Conservation (phyloP, 805 yeast genomes). For the Ogataea allantospora region DNA sequence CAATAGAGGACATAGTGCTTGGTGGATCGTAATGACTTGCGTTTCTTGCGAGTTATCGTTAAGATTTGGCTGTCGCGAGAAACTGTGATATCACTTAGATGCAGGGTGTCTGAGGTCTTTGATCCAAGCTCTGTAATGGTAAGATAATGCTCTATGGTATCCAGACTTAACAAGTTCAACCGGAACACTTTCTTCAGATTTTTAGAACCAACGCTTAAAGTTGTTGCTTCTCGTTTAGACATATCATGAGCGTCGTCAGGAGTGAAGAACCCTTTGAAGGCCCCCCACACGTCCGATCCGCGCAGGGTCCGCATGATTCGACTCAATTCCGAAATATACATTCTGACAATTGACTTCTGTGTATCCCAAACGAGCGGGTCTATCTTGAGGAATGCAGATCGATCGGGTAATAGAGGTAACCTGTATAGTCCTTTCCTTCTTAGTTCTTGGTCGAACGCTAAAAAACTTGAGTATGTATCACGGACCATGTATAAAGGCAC, state of each 20-base stretch:
- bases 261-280: constrained; percentile 29
- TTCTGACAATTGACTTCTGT: constrained; percentile 31
- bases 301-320: constrained; percentile 22
- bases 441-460: constrained; percentile 57
- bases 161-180: constrained; percentile 17
- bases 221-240: constrained; percentile 24
- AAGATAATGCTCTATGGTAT: constrained; percentile 25
- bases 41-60: constrained; percentile 27
- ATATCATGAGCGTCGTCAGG: constrained; percentile 28
- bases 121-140: constrained; percentile 23
- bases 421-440: constrained; percentile 39
- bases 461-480: constrained; percentile 60
- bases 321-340: constrained; percentile 31
- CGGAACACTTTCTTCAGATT: constrained; percentile 26
- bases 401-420: constrained; percentile 30
- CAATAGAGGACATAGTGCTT: constrained; percentile 58
- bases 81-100: constrained; percentile 23
- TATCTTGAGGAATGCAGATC: constrained; percentile 24
- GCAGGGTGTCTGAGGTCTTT: constrained; percentile 23
- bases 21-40: constrained; percentile 33
- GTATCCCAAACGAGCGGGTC: constrained; percentile 36
- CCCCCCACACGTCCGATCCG: constrained; percentile 24
- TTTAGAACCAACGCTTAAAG: constrained; percentile 28
- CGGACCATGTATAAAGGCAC: constrained; percentile 59
- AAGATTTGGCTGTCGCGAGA: constrained; percentile 28